A percentile compares a stretch with the other conserved stretches of the same genome.
These are phyloP conservation scores for Aspergillus funiculosus DNA, from an alignment of 495 filamentous ascomycete genomes.

Conservation along the genomic window DNA sequence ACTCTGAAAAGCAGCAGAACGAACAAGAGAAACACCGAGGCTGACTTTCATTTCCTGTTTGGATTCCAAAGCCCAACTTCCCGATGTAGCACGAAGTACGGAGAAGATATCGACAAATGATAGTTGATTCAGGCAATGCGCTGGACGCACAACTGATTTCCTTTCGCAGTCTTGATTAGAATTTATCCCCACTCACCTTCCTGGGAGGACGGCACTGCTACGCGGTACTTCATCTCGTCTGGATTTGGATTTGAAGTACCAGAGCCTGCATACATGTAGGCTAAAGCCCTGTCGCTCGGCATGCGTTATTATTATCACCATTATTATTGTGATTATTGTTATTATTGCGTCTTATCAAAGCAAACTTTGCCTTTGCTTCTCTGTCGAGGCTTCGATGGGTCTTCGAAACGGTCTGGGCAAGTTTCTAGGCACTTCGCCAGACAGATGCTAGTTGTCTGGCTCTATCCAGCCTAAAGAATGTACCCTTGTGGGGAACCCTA, in stretches of 20 bases:
- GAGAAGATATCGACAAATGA: slow-evolving; percentile 13
- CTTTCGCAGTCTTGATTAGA: slow-evolving; percentile 13
- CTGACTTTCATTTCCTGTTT: slow-evolving; percentile 3
- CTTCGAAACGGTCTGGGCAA: slow-evolving; percentile 19
- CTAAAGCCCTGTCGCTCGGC: background rate
- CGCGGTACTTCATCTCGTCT: too few species aligned
- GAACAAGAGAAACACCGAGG: too few species aligned
- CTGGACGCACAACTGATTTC: slow-evolving; percentile 15
- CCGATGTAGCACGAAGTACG: slow-evolving; percentile 8
- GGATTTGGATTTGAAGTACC: background rate
- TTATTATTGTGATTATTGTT: too few species aligned
- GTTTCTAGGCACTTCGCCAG: slow-evolving; percentile 10
- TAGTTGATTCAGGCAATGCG: slow-evolving; percentile 18
- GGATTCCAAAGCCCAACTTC: background rate
- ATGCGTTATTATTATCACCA: too few species aligned
- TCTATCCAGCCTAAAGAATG: slow-evolving; percentile 13
- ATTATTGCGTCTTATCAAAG: slow-evolving; percentile 18
- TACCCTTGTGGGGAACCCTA: slow-evolving; percentile 24
- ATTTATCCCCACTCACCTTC: slow-evolving; percentile 16
- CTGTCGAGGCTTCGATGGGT: slow-evolving; percentile 21
- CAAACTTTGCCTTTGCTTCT: slow-evolving; percentile 7
- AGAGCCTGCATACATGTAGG: slow-evolving; percentile 12
- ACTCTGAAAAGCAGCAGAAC: slow-evolving; percentile 11
- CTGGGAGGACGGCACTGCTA: slow-evolving; percentile 4
- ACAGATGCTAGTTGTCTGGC: slow-evolving; percentile 8